Evolutionary conservation across 352 stramenopile species (phyloP).

Genomic region (Phytophthora litchii): DNA sequence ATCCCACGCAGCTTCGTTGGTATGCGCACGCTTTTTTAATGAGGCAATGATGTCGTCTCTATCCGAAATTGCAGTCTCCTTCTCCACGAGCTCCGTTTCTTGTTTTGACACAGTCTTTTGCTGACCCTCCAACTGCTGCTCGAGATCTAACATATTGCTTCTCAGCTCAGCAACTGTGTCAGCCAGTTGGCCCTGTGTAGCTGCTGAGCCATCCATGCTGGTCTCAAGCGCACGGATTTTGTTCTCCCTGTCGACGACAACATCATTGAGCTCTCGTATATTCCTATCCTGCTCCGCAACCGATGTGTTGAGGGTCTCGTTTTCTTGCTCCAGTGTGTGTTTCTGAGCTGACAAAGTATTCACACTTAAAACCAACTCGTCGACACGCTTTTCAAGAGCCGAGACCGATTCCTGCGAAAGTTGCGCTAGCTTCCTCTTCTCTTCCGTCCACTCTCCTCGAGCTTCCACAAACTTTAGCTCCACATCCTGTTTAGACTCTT

Average conservation of each 20-base stretch:
- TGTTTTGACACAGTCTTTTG: slow-evolving; percentile 18
- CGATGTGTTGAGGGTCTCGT: no score
- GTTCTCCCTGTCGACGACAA: no score
- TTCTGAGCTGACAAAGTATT: slow-evolving; percentile 9
- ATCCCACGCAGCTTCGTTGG: slow-evolving; percentile 26
- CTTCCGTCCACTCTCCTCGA: slow-evolving; percentile 19
- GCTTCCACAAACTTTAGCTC: slow-evolving; percentile 27
- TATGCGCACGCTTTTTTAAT: slow-evolving; percentile 26
- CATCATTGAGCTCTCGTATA: no score
- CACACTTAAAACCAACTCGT: slow-evolving; percentile 14
- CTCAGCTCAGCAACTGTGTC: slow-evolving; percentile 24
- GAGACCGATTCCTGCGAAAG: slow-evolving; percentile 20
- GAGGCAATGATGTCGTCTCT: slow-evolving; percentile 27
- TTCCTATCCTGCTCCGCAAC: no score
- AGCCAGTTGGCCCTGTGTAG: slow-evolving; percentile 16
- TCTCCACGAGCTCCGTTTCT: slow-evolving; percentile 25
- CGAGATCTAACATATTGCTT: slow-evolving; percentile 20
- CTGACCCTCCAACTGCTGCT: slow-evolving; percentile 19
- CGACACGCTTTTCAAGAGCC: slow-evolving; percentile 27
- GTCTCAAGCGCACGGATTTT: no score
- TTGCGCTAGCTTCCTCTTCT: slow-evolving; percentile 29
- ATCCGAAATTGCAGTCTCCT: slow-evolving; percentile 10
- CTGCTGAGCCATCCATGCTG: not conserved
- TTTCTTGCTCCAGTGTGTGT: no score
- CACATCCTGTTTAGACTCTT: slow-evolving; percentile 34